Conservation (phyloP, 2,329 filamentous ascomycete species). For the Lachnellula arida region DNA sequence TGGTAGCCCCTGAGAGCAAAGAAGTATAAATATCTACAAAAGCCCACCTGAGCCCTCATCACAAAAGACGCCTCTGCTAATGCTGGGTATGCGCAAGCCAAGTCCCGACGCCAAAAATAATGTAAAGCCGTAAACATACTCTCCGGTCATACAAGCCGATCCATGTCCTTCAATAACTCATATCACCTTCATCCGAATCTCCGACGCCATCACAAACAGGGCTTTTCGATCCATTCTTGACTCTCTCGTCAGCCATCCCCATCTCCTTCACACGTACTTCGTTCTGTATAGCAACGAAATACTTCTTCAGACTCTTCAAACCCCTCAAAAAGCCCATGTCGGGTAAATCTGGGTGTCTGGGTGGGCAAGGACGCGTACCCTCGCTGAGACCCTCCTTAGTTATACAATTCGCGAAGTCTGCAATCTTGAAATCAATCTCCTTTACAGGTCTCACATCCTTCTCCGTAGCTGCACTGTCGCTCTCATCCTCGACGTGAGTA, state of each 20-base stretch:
- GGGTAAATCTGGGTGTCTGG: slow-evolving; percentile 71
- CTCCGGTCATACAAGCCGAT: background rate
- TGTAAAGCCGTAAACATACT: background rate
- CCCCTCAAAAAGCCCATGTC: slow-evolving; percentile 89
- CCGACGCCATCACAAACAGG: slow-evolving; percentile 1
- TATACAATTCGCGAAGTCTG: slow-evolving; percentile 97
- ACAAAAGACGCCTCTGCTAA: slow-evolving; percentile 14
- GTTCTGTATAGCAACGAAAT: slow-evolving; percentile 82
- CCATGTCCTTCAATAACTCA: slow-evolving; percentile 23
- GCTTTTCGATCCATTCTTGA: slow-evolving; percentile 4
- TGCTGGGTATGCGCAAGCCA: slow-evolving; percentile 23
- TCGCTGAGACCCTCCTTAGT: slow-evolving; percentile 72
- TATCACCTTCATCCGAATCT: slow-evolving; percentile 19
- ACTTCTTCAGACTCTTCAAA: slow-evolving; percentile 69
- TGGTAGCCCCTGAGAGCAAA: slow-evolving; percentile 5
- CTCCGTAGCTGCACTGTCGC: slow-evolving; percentile 34
- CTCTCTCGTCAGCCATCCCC: slow-evolving; percentile 7
- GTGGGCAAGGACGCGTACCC: slow-evolving; percentile 65
- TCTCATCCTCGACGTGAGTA: slow-evolving; percentile 48
- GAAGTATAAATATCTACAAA: slow-evolving; percentile 8
- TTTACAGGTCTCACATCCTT: slow-evolving; percentile 36
- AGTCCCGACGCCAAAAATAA: slow-evolving; percentile 7
- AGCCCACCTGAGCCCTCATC: background rate
- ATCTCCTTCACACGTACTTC: slow-evolving; percentile 53
- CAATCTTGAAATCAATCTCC: slow-evolving; percentile 89